A percentile compares a stretch with the other conserved stretches of the same genome.
These are phyloP conservation scores for Cordyceps cicadae DNA, from an alignment of 2,329 filamentous ascomycete genomes.

Conservation along the genomic window DNA sequence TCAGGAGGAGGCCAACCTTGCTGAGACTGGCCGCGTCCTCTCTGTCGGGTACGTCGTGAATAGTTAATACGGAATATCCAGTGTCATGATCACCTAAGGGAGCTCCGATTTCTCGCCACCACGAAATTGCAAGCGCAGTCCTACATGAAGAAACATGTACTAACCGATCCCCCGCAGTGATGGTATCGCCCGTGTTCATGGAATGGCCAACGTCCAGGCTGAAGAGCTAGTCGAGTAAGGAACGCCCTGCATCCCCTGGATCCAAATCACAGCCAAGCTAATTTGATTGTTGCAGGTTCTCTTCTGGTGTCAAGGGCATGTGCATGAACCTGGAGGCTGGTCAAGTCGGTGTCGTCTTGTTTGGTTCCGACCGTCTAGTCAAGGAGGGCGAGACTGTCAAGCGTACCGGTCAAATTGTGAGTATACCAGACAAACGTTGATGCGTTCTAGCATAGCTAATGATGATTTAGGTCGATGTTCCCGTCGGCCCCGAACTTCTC, in stretches of 20 bases:
- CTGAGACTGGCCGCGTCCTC: constrained; percentile 97
- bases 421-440: constrained; percentile 33
- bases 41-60: constrained; percentile 99
- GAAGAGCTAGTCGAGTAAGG: constrained; percentile 99
- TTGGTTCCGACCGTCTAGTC: constrained; percentile 99
- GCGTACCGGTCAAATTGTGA: constrained; percentile 98
- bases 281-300: constrained; percentile 59
- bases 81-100: no score
- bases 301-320: constrained; percentile 99
- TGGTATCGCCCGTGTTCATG: constrained; percentile 99
- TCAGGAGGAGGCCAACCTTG: constrained; percentile 89
- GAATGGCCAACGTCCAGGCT: constrained; percentile 99
- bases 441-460: background rate
- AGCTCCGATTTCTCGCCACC: background rate
- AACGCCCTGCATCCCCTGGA: background rate
- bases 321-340: constrained; percentile 99
- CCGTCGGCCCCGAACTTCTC: constrained; percentile 85
- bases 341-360: constrained; percentile 99
- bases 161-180: constrained; percentile 55
- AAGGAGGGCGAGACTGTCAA: constrained; percentile 99
- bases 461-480: constrained; percentile 72
- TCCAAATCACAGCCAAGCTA: constrained; percentile 12
- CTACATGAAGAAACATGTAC: background rate
- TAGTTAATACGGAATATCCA: no score
- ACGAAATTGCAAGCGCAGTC: background rate